Conservation (phyloP, 2,329 filamentous ascomycete genomes). For the Coniochaeta sp. region DNA sequence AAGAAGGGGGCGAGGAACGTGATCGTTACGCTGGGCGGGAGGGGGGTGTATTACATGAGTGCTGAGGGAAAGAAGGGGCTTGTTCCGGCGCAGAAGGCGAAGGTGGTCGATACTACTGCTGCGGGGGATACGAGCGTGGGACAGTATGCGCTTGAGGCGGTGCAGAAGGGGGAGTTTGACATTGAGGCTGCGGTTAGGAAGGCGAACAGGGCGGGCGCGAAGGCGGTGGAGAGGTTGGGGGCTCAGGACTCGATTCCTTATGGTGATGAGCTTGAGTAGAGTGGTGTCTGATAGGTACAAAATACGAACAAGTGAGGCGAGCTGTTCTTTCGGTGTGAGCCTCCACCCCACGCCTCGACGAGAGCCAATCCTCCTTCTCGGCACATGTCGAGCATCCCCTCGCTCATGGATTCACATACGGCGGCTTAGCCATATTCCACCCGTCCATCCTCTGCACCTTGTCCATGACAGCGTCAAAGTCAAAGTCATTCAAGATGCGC, state of each 20-base stretch:
- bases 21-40: conserved; percentile 75
- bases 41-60: conserved; percentile 64
- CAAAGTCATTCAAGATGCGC: conserved; percentile 29
- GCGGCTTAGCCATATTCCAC: conserved; percentile 18
- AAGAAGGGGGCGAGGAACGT: conserved; percentile 65
- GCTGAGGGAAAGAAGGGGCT: conserved; percentile 32
- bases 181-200: conserved; percentile 53
- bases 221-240: conserved; percentile 58
- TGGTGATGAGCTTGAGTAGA: conserved; percentile 37
- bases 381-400: too few relatives aligned
- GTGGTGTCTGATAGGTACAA: too few relatives aligned
- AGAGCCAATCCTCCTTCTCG: too few relatives aligned
- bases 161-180: conserved; percentile 37
- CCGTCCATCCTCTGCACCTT: conserved; percentile 15
- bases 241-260: conserved; percentile 63
- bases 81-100: conserved; percentile 60
- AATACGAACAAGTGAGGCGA: too few relatives aligned
- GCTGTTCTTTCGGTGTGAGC: too few relatives aligned
- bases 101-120: conserved; percentile 85
- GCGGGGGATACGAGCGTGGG: conserved; percentile 95
- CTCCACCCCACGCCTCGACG: too few relatives aligned
- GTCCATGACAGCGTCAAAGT: conserved; percentile 21
- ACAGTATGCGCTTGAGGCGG: conserved; percentile 70
- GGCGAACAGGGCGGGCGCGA: conserved; percentile 56
- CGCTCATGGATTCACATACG: conserved; percentile 34